phyloP scores from a whole-genome alignment of 1,139 yeast species.

The Candida labiduridarum region DNA sequence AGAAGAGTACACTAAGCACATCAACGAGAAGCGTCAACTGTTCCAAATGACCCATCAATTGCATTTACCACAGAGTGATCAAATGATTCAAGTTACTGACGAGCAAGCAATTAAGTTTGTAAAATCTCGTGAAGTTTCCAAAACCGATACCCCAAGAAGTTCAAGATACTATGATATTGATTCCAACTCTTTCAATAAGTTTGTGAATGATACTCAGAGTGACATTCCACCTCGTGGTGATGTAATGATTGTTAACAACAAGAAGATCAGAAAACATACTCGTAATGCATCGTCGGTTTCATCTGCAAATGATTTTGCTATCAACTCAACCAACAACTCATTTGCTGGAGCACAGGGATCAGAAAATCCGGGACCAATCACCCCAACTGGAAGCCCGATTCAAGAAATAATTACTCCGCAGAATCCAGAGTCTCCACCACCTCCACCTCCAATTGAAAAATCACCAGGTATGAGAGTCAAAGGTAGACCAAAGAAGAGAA shows the following conservation, averaged over 20 bases:
- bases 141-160: conserved; percentile 11
- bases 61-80: background rate
- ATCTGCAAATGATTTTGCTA: conserved; percentile 9
- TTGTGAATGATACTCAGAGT: conserved; percentile 29
- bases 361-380: conserved; percentile 1
- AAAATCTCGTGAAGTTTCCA: conserved; percentile 7
- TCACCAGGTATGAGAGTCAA: conserved; percentile 17
- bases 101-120: conserved; percentile 9
- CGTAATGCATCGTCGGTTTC: conserved; percentile 14
- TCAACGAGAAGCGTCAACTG: conserved; percentile 6
- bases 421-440: conserved; percentile 8
- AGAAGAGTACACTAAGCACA: conserved; percentile 2
- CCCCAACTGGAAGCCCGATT: conserved; percentile 8
- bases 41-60: conserved; percentile 2
- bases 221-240: conserved; percentile 46
- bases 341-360: background rate
- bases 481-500: conserved; percentile 12
- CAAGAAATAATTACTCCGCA: conserved; percentile 6
- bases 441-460: conserved; percentile 19
- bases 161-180: conserved; percentile 15
- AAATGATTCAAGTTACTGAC: conserved; percentile 8
- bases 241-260: conserved; percentile 23
- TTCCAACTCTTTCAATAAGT: conserved; percentile 20
- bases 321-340: background rate
- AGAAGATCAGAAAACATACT: conserved; percentile 25